Conservation (phyloP, 768 basidiomycete genomes). For the Russula compacta region DNA sequence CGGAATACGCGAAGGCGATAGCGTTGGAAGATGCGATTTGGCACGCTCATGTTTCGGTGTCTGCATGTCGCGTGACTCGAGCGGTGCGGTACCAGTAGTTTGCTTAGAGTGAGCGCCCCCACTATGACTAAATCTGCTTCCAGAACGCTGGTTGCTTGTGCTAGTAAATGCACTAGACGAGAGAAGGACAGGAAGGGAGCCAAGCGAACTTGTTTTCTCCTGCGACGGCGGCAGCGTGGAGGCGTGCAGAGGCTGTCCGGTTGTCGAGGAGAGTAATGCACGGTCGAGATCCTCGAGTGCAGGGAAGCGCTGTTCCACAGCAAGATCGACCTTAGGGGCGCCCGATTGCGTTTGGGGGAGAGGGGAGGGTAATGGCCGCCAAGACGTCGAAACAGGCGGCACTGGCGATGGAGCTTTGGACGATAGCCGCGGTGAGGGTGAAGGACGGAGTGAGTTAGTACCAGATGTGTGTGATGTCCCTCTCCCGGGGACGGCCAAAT, state of each 20-base stretch:
- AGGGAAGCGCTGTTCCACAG: slow-evolving; percentile 72
- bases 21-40: slow-evolving; percentile 11
- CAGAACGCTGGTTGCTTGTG: not conserved
- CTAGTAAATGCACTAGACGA: not conserved
- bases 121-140: slow-evolving; percentile 18
- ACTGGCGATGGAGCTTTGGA: slow-evolving; percentile 13
- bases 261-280: slow-evolving; percentile 30
- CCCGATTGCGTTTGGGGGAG: not conserved
- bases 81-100: slow-evolving; percentile 45
- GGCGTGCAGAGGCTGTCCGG: slow-evolving; percentile 13
- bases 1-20: slow-evolving; percentile 19
- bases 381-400: slow-evolving; percentile 10
- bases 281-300: slow-evolving; percentile 80
- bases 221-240: slow-evolving; percentile 8
- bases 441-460: slow-evolving; percentile 13
- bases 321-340: slow-evolving; percentile 33
- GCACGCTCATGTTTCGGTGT: slow-evolving; percentile 5
- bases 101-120: slow-evolving; percentile 49
- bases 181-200: not conserved
- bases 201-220: not conserved
- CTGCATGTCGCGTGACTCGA: slow-evolving; percentile 26
- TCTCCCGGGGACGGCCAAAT: slow-evolving; percentile 11
- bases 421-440: slow-evolving; percentile 12
- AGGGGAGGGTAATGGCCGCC: slow-evolving; percentile 16
- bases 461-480: slow-evolving; percentile 2